These are phyloP conservation scores for Penicillium nordicum DNA, from an alignment of 2,329 filamentous ascomycete species.

Conservation along the genomic window DNA sequence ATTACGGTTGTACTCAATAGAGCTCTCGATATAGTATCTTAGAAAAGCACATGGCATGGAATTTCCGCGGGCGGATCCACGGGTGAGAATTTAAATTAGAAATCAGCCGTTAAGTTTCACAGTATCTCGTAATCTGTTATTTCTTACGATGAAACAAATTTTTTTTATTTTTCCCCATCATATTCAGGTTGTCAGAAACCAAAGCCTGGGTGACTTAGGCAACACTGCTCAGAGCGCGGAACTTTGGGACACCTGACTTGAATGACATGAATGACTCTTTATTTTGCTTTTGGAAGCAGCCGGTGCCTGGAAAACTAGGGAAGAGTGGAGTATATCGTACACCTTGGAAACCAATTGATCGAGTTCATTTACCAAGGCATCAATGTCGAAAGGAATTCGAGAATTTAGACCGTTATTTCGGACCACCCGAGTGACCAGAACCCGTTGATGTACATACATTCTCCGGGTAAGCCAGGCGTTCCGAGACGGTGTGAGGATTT, in stretches of 20 bases:
- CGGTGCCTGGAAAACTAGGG: slow-evolving; percentile 11
- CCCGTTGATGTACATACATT: slow-evolving; percentile 4
- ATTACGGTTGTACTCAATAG: background rate
- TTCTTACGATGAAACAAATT: background rate
- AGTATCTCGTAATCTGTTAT: background rate
- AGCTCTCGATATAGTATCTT: background rate
- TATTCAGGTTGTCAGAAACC: background rate
- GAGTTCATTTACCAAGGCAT: slow-evolving; percentile 5
- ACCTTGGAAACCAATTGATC: slow-evolving; percentile 9
- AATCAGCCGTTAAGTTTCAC: slow-evolving; percentile 8
- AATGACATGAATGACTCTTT: slow-evolving; percentile 15
- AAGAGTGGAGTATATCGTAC: slow-evolving; percentile 3
- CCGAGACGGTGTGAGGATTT: slow-evolving; percentile 14
- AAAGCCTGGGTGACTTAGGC: slow-evolving; percentile 15
- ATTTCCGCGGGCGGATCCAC: background rate
- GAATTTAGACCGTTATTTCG: slow-evolving; percentile 17
- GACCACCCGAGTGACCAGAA: slow-evolving; percentile 7
- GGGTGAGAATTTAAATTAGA: slow-evolving; percentile 2
- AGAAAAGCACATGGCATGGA: background rate
- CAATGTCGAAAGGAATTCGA: background rate
- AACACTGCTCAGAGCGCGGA: slow-evolving; percentile 12
- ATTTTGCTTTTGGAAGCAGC: slow-evolving; percentile 11
- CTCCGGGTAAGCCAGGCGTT: slow-evolving; percentile 3
- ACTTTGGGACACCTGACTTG: slow-evolving; percentile 4
- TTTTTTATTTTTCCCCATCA: background rate